Base-by-base conservation (phyloP, 2,329 filamentous ascomycete genomes). In the Talaromyces sp. region DNA sequence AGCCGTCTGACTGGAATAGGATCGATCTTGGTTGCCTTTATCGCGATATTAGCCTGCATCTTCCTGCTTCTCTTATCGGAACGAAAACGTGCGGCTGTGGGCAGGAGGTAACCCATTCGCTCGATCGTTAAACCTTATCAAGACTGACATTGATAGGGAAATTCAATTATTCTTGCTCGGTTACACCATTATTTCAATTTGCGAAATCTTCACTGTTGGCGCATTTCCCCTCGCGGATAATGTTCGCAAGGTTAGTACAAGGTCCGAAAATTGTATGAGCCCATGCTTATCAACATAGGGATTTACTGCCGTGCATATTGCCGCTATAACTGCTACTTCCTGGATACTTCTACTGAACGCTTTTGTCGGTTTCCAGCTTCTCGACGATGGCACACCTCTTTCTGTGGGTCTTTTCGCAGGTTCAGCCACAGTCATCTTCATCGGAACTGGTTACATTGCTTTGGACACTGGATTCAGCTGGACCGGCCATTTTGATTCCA, bases 171-270 rank as follows among this genome's bases (percentile, higher is more conserved):
- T 99, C 80, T 86, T 99, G 60, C 68, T 91, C 49, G 89, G 90
- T 60, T 99, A 92, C 77, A 90, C 96, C 65, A 79, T 98, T 66
- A 88, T 98, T 67, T 88, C 91, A 72, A 91, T 99, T 73, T 97
- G 93, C 80, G 95, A 98, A 78, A 97, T 99, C 73, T 97, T 99
- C 80, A 93, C 93, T 0, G 88, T 98, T 41, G 95, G 95, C 70
- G 91, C 89, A 35, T 94, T 99, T 72, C 93, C 94, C 2, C 80
- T 97, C 22, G 82, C 86, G 70, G 80, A 84, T 61, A 86, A 80
- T 59, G 90, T 91, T 66, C 88, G 93, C 68, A 80, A 81, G 74
- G 75, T 85, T 91, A 72, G 92, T 90, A 27, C 27, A 37, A 50
- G 25, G 6, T 58, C 13, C 17, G n/a, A 31, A 22, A 25, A 45